Conservation (phyloP, 805 yeast genomes). For the Brettanomyces sp. region DNA sequence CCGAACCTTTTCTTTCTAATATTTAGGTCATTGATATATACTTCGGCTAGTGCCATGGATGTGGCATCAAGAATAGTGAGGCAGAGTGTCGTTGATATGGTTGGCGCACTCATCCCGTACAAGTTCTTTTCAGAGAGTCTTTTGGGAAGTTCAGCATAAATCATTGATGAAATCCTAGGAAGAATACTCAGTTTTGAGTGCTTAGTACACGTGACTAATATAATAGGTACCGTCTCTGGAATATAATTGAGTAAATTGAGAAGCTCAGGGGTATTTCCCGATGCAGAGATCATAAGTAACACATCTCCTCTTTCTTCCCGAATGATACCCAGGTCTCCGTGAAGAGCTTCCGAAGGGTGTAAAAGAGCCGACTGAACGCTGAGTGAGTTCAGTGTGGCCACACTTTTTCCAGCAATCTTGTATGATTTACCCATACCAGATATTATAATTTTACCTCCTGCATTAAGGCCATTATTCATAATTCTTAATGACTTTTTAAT, state of each 20-base stretch:
- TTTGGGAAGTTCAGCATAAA: constrained; percentile 55
- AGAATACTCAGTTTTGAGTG: constrained; percentile 45
- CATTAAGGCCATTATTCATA: constrained; percentile 31
- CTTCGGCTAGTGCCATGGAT: constrained; percentile 62
- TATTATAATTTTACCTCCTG: constrained; percentile 61
- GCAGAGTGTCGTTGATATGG: constrained; percentile 72
- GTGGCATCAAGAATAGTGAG: constrained; percentile 72
- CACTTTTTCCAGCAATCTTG: constrained; percentile 69
- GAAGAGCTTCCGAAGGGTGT: constrained; percentile 84
- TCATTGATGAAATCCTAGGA: constrained; percentile 39
- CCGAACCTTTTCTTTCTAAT: constrained; percentile 52
- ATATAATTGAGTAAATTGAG: constrained; percentile 48
- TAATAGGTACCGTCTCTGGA: constrained; percentile 40
- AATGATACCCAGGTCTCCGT: constrained; percentile 79
- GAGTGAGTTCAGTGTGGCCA: constrained; percentile 75
- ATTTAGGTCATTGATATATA: constrained; percentile 46
- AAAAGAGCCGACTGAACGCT: constrained; percentile 57
- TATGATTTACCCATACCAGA: constrained; percentile 82
- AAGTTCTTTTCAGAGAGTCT: constrained; percentile 48
- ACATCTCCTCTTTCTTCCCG: constrained; percentile 45
- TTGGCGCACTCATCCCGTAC: constrained; percentile 83
- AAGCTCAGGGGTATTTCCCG: constrained; percentile 80
- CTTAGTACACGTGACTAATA: constrained; percentile 56
- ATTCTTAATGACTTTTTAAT: constrained; percentile 33
- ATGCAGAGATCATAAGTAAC: constrained; percentile 60